Base-by-base conservation (phyloP, 2,329 filamentous ascomycete species). In the Trichoderma sp. region DNA sequence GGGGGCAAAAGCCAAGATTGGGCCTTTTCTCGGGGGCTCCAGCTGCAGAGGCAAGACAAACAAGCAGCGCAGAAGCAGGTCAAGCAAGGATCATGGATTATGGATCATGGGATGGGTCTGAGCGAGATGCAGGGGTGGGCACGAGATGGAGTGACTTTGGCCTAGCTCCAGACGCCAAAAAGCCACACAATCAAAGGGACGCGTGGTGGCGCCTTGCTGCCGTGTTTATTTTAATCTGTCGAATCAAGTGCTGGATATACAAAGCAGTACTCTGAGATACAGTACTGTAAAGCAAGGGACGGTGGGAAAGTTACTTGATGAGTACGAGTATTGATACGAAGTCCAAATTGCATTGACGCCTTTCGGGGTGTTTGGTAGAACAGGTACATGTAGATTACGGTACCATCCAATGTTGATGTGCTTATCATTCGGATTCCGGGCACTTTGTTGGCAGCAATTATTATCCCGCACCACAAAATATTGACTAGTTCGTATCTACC, bases 141-240 rank as follows among this genome's bases (percentile, higher is more conserved):
- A 43, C 34, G 20, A 7, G 55, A 68, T 61, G 66, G 66, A 59
- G 66, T 43, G 53, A 55, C 36, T 30, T 26, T 32, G n/a, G 28
- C 23, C 17, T 30, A 68, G 66, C 26, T 43, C 55, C 34, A 55
- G 59, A 43, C 47, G 68, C 28, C 55, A 20, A 53, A 70, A 58
- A 65, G 68, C 59, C 68, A 70, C 59, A 43, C 68, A 70, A 70
- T 70, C 50, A 64, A 63, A 64, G 66, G 36, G 55, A 32, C 66
- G 66, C 66, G 58, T 68, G 23, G 55, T 32, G 66, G 55, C 66
- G 66, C 66, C n/a, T 59, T 68, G 66, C 66, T 68, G 66, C 66
- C 55, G 66, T 68, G 66, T 61, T 68, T 68, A 68, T 68, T 68
- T 68, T 68, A 68, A 68, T 68, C 66, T 34, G 55, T 68, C 66